phyloP scores from a whole-genome alignment of 345 rosid genomes.

The Linum usitatissimum region DNA sequence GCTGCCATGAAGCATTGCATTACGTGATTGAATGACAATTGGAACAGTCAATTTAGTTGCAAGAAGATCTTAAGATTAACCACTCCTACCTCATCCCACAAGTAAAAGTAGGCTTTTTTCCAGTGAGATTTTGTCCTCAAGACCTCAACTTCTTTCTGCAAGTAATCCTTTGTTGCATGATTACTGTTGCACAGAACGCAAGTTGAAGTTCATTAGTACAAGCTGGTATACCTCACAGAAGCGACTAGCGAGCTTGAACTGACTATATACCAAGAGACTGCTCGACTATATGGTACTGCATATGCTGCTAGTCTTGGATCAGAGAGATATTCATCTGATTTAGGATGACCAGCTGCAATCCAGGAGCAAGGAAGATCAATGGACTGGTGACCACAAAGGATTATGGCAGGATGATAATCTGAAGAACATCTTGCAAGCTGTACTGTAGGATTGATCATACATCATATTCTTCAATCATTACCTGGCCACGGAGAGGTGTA shows the following conservation, averaged over 20 bases:
- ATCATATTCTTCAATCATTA: conserved; percentile 17
- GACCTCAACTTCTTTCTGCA: conserved; percentile 82
- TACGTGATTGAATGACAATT: conserved; percentile 5
- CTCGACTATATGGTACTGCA: conserved; percentile 69
- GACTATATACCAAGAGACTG: conserved; percentile 49
- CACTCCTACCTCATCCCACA: conserved; percentile 85
- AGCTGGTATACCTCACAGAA: conserved; percentile 22
- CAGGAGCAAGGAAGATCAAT: conserved; percentile 1
- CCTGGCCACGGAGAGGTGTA: conserved; percentile 99
- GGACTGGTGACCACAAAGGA: background rate
- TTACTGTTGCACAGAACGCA: conserved; percentile 43
- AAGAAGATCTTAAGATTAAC: background rate
- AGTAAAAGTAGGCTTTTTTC: conserved; percentile 93
- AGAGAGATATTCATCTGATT: conserved; percentile 74
- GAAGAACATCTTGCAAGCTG: background rate
- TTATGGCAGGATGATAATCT: background rate
- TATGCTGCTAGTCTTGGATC: conserved; percentile 90
- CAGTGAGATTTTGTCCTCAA: conserved; percentile 82
- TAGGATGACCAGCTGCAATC: conserved; percentile 71
- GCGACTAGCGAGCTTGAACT: conserved; percentile 13
- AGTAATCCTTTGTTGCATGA: conserved; percentile 49
- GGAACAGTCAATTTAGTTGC: background rate
- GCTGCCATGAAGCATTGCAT: conserved; percentile 39
- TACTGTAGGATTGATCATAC: background rate
- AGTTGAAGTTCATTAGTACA: conserved; percentile 22